These are phyloP conservation scores for Trypanosoma grayi DNA, from an alignment of 208 protist species.

Conservation along the genomic window DNA sequence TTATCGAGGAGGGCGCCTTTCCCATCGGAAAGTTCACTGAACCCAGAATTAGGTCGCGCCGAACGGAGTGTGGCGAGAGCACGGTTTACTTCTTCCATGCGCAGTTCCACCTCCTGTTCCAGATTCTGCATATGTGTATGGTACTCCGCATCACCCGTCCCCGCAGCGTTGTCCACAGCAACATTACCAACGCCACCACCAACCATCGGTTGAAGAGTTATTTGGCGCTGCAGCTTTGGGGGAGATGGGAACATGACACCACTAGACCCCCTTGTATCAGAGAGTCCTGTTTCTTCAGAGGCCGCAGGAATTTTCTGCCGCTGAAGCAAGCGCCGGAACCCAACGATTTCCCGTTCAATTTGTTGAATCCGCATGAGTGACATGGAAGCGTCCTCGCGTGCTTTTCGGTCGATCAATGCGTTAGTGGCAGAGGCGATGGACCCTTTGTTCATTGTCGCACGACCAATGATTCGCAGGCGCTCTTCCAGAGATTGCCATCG, in stretches of 20 bases:
- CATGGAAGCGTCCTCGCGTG: conserved; percentile 78
- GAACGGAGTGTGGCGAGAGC: conserved; percentile 54
- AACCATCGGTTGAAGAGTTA: not conserved
- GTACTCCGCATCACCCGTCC: not conserved
- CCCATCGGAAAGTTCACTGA: not conserved
- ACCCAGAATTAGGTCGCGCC: not conserved
- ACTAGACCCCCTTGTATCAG: not conserved
- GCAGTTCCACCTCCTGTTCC: conserved; percentile 78
- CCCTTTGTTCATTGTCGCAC: conserved; percentile 59
- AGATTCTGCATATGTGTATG: conserved; percentile 40
- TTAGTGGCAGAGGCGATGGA: conserved; percentile 6
- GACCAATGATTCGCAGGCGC: conserved; percentile 79
- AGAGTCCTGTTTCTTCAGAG: not conserved
- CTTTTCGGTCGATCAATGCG: conserved; percentile 72
- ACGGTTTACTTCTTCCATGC: conserved; percentile 85
- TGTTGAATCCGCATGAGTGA: conserved; percentile 85
- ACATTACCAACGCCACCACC: too few species aligned
- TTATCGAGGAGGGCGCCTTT: not conserved
- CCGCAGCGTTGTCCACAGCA: too few species aligned
- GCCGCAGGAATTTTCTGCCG: not conserved
- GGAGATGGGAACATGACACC: not conserved
- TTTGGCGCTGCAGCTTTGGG: not conserved
- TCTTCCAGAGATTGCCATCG: conserved; percentile 83
- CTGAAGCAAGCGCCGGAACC: conserved; percentile 38
- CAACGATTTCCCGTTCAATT: conserved; percentile 64